phyloP scores from a whole-genome alignment of 179 eudicot genomes.

The Camellia oleifera region DNA sequence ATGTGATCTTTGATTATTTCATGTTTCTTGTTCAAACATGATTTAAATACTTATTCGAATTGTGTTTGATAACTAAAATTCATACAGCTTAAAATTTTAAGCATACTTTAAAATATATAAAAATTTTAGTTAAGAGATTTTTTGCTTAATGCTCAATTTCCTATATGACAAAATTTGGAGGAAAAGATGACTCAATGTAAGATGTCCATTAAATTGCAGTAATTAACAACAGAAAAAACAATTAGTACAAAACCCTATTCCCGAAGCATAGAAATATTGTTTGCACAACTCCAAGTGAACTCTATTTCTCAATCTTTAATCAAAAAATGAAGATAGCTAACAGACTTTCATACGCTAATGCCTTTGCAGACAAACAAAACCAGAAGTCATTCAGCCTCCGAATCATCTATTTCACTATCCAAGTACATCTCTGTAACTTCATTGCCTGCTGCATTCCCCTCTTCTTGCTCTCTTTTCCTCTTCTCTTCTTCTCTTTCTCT shows the following conservation, averaged over 20 bases:
- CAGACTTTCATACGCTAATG: neutral
- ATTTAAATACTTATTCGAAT: no score
- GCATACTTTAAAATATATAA: no score
- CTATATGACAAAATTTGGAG: no score
- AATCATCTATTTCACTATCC: slow-evolving; percentile 32
- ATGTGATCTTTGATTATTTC: no score
- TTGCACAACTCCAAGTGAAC: neutral
- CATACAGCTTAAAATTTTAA: no score
- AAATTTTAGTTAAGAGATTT: no score
- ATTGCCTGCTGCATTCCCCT: slow-evolving; percentile 16
- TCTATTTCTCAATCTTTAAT: neutral
- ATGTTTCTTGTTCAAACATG: no score
- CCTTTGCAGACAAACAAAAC: neutral
- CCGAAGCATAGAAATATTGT: neutral
- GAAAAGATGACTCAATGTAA: no score
- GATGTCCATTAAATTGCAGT: no score
- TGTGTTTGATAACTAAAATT: no score
- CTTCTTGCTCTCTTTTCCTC: slow-evolving; percentile 33
- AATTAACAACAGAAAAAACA: no score
- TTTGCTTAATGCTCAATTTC: no score
- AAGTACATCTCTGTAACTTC: slow-evolving; percentile 32
- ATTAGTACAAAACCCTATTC: neutral
- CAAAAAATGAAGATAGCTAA: neutral
- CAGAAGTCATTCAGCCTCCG: slow-evolving; percentile 25
- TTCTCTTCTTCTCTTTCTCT: slow-evolving; percentile 44